A percentile compares a stretch with the other conserved stretches of the same genome.
These are phyloP conservation scores for Boletus speciosus DNA, from an alignment of 768 basidiomycete species.

Conservation along the genomic window DNA sequence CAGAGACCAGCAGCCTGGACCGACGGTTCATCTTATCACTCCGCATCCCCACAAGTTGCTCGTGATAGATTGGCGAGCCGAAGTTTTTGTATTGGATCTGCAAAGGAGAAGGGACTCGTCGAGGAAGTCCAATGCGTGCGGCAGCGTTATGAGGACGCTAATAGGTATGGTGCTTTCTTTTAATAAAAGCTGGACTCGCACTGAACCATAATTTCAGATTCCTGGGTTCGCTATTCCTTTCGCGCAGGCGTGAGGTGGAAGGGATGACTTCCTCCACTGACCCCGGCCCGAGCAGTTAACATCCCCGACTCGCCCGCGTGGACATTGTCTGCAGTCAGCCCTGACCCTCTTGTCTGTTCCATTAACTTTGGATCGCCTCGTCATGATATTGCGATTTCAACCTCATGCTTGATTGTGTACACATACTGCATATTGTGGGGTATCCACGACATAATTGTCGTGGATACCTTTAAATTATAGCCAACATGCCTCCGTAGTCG, in stretches of 20 bases:
- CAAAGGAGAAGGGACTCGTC: constrained; percentile 16
- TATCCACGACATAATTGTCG: constrained; percentile 1
- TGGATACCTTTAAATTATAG: constrained; percentile 1
- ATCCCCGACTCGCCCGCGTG: background rate
- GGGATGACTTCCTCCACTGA: background rate
- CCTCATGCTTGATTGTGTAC: background rate
- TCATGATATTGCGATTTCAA: background rate
- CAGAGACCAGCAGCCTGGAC: background rate
- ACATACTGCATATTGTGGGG: constrained; percentile 10
- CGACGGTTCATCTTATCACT: constrained; percentile 6
- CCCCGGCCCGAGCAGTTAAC: background rate
- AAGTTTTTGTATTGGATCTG: background rate
- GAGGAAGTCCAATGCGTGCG: constrained; percentile 48
- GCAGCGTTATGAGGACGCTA: constrained; percentile 60
- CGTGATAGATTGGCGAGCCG: background rate
- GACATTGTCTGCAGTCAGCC: background rate
- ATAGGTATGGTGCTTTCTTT: constrained; percentile 45
- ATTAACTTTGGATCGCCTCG: background rate
- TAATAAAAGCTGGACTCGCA: background rate
- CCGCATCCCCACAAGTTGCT: background rate
- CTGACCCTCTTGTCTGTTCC: background rate
- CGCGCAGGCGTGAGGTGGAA: constrained; percentile 42
- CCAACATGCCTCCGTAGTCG: background rate
- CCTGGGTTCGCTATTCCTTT: constrained; percentile 63
- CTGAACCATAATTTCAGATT: constrained; percentile 39